Conservation (phyloP, 1,284 basidiomycete species). For the Ustanciosporium gigantosporum region DNA sequence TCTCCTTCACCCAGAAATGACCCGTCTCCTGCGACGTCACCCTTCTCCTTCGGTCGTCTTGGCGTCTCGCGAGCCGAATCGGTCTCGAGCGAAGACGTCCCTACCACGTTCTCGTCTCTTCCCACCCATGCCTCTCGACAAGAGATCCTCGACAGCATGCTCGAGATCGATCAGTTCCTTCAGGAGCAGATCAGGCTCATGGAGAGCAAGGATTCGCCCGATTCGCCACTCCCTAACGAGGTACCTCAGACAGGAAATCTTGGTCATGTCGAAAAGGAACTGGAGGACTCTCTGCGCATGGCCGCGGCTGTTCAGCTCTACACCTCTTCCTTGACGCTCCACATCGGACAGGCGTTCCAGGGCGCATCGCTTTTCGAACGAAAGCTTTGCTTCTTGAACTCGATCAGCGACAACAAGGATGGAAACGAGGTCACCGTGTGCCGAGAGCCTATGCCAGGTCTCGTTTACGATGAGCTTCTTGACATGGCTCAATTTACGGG, state of each 20-base stretch:
- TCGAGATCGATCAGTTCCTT: conserved; percentile 44
- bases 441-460: conserved; percentile 45
- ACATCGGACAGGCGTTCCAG: conserved; percentile 55
- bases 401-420: conserved; percentile 44
- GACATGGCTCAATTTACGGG: conserved; percentile 6
- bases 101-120: conserved; percentile 30
- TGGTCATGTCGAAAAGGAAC: conserved; percentile 41
- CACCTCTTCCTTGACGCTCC: conserved; percentile 51
- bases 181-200: conserved; percentile 47
- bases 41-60: conserved; percentile 26
- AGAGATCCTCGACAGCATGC: conserved; percentile 51
- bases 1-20: conserved; percentile 5
- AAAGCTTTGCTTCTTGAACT: conserved; percentile 56
- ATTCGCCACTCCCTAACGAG: conserved; percentile 19
- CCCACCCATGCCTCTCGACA: conserved; percentile 38
- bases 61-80: conserved; percentile 20
- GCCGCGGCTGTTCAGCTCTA: conserved; percentile 53
- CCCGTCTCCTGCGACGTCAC: conserved; percentile 8
- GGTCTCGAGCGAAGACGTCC: conserved; percentile 12
- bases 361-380: conserved; percentile 54
- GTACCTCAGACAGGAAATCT: conserved; percentile 21
- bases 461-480: conserved; percentile 14
- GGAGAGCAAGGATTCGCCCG: conserved; percentile 22
- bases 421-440: conserved; percentile 28
- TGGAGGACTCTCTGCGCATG: conserved; percentile 42